Base-by-base conservation (phyloP, 2,329 filamentous ascomycete species). In the Mycogone perniciosa region DNA sequence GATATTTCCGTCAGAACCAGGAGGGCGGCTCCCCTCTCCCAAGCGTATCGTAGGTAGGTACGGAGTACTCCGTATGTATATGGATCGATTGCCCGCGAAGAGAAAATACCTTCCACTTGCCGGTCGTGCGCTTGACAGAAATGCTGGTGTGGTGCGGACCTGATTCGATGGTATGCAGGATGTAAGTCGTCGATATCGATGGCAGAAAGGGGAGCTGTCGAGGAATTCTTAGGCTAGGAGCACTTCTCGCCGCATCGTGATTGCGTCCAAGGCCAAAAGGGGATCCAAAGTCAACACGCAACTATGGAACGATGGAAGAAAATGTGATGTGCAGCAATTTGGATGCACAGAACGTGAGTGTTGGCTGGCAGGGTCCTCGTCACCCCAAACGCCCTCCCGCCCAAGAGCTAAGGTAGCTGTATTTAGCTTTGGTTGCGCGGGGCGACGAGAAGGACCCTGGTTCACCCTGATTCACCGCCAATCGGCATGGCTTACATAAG, bases 401-500 rank as follows among this genome's bases (percentile, higher is more conserved):
- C 42, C 44, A 40, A 26, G 34, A 34, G 48, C 7, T 35, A 34
- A 45, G 26, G 33, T 35, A 35, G 11, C 33, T 5, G 6, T 29
- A 30, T 13, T 11, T 29, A 50, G 51, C 43, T 51, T 43, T 48
- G 51, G 56, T 58, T 58, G 56, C 56, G 53, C 56, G 49, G 56
- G 56, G 56, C 53, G 55, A 58, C 53, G 51, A 40, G 46, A 48
- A 6, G 26, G 30, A 53, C 33, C 51, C 47, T 37, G n/a, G 51
- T 50, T 42, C 35, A 48, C 50, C 51, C 47, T 37, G n/a, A 47
- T 50, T 42, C 35, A 48, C 50, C 38, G 49, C 49, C 40, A 35
- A 42, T 13, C 20, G 34, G 29, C n/a, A n/a, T 1, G 3, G 34
- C n/a, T 41, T 41, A 52, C 4, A n/a, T 52, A 48, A 52, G 35